Conservation (phyloP, 805 yeast genomes). For the Candida namnaoensis region DNA sequence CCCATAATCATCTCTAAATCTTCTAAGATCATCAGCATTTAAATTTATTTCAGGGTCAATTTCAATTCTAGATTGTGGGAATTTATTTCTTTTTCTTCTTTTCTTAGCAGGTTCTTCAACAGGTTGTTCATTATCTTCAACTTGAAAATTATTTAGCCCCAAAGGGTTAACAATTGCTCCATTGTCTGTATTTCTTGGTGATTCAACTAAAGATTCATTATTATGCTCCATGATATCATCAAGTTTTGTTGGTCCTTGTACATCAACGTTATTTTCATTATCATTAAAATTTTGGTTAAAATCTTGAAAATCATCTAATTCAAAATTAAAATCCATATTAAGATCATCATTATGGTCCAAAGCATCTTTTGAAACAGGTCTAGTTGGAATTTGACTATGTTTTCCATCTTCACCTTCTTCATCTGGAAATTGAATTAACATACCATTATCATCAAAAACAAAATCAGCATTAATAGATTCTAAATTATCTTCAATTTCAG, state of each 20-base stretch:
- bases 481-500: constrained; percentile 2
- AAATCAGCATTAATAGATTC: constrained; percentile 12
- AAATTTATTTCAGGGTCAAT: constrained; percentile 11
- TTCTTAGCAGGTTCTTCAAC: background rate
- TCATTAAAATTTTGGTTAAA: background rate
- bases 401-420: background rate
- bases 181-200: too few species aligned
- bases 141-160: too few species aligned
- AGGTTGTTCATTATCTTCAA: too few species aligned
- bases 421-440: constrained; percentile 10
- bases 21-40: constrained; percentile 14
- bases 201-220: too few species aligned
- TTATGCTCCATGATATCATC: too few species aligned
- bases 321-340: constrained; percentile 2
- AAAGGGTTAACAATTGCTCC: too few species aligned
- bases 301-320: constrained; percentile 1
- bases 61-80: background rate
- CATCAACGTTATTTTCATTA: background rate
- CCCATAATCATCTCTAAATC: constrained; percentile 15
- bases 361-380: too few species aligned
- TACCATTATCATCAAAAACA: constrained; percentile 18
- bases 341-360: constrained; percentile 1
- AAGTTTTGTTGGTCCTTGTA: too few species aligned
- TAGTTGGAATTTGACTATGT: too few species aligned
- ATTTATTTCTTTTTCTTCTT: constrained; percentile 3